phyloP scores from a whole-genome alignment of 768 basidiomycete genomes.

The Lentinula sp. region DNA sequence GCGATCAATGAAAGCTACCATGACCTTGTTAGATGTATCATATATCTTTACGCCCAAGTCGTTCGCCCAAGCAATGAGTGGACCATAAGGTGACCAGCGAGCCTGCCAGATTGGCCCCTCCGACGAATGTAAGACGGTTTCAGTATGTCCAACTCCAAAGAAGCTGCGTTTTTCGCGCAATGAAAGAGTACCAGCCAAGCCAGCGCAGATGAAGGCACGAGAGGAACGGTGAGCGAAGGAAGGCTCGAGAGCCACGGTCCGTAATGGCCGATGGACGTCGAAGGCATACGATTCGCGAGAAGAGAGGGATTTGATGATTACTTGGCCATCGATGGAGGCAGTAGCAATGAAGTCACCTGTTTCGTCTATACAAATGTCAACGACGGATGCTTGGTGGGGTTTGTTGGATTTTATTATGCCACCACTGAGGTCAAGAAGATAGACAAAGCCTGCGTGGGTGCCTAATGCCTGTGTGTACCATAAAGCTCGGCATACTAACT shows the following conservation, averaged over 20 bases:
- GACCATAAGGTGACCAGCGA: constrained; percentile 63
- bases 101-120: constrained; percentile 96
- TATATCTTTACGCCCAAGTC: constrained; percentile 93
- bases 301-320: constrained; percentile 78
- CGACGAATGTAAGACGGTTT: constrained; percentile 70
- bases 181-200: constrained; percentile 82
- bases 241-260: constrained; percentile 86
- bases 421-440: constrained; percentile 75
- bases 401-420: constrained; percentile 84
- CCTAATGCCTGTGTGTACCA: constrained; percentile 64
- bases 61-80: constrained; percentile 93
- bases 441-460: constrained; percentile 89
- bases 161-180: constrained; percentile 95
- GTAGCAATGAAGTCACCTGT: constrained; percentile 89
- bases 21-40: constrained; percentile 69
- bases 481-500: not conserved
- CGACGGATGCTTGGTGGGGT: constrained; percentile 82
- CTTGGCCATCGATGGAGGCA: constrained; percentile 92
- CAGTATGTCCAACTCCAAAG: constrained; percentile 63
- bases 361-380: constrained; percentile 78
- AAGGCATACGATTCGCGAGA: constrained; percentile 72
- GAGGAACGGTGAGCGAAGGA: constrained; percentile 75
- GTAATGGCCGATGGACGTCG: constrained; percentile 90
- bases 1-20: constrained; percentile 83
- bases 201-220: constrained; percentile 84